A percentile compares a stretch with the other conserved stretches of the same genome.
phyloP scores from a whole-genome alignment of 495 filamentous ascomycete species.

The Staphylotrichum tortipilum region DNA sequence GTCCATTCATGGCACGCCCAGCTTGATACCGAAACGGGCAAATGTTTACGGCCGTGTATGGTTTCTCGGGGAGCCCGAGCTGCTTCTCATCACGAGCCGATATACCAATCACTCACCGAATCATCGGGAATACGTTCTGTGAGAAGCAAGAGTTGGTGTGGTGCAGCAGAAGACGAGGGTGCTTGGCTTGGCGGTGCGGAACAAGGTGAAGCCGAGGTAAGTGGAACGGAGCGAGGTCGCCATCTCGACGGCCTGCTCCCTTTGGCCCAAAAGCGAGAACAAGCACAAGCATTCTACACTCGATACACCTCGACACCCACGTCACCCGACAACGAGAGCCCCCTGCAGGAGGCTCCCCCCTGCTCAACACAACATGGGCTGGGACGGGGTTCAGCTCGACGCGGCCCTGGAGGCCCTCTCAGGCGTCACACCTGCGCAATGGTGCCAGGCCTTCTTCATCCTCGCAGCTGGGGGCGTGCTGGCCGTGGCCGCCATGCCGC shows the following conservation, averaged over 20 bases:
- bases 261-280: too few relatives aligned
- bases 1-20: too few relatives aligned
- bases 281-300: too few relatives aligned
- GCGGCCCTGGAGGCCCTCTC: background rate
- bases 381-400: background rate
- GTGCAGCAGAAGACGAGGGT: too few relatives aligned
- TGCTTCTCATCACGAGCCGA: too few relatives aligned
- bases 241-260: too few relatives aligned
- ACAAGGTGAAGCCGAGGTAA: conserved; percentile 8
- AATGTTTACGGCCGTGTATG: too few relatives aligned
- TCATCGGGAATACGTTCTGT: background rate
- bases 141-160: background rate
- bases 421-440: conserved; percentile 23
- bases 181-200: conserved; percentile 5
- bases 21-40: too few relatives aligned
- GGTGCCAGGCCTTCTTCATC: conserved; percentile 41
- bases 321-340: background rate
- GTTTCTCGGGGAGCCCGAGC: too few relatives aligned
- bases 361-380: background rate
- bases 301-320: too few relatives aligned
- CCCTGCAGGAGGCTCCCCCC: background rate
- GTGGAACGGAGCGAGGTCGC: background rate
- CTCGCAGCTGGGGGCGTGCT: conserved; percentile 30
- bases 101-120: too few relatives aligned
- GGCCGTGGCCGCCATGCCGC: conserved; percentile 31